Evolutionary conservation across 768 basidiomycete genomes (phyloP).

Genomic region (Hypsizygus marmoreus): DNA sequence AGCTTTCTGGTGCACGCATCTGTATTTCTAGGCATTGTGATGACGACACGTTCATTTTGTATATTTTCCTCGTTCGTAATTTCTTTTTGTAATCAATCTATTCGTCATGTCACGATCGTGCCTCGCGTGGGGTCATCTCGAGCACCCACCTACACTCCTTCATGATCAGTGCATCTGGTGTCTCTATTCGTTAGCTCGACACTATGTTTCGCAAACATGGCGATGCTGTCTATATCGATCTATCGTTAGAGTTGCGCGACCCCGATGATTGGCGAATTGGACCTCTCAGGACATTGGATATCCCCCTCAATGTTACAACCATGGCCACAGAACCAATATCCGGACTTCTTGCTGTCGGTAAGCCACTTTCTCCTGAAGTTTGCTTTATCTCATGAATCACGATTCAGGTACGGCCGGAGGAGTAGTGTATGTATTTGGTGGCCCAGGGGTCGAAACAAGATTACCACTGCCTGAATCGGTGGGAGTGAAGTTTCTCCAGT

Average conservation of each 20-base stretch:
- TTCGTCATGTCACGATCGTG: too few relatives aligned
- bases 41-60: neutral
- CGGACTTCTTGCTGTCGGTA: slow-evolving; percentile 64
- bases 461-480: slow-evolving; percentile 47
- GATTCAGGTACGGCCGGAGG: slow-evolving; percentile 74
- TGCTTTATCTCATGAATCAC: neutral
- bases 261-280: slow-evolving; percentile 58
- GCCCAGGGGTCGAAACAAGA: slow-evolving; percentile 59
- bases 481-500: slow-evolving; percentile 61
- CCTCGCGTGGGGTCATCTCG: too few relatives aligned
- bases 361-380: slow-evolving; percentile 11
- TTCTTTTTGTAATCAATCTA: neutral
- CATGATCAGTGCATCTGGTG: neutral
- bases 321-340: slow-evolving; percentile 62
- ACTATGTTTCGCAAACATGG: slow-evolving; percentile 45
- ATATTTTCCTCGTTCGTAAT: neutral
- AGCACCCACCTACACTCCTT: neutral
- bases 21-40: slow-evolving; percentile 32
- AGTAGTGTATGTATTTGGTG: slow-evolving; percentile 64
- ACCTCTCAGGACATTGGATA: slow-evolving; percentile 48
- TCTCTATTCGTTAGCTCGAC: neutral
- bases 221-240: slow-evolving; percentile 42
- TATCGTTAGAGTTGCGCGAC: slow-evolving; percentile 60
- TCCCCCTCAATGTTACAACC: slow-evolving; percentile 51
- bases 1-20: slow-evolving; percentile 19